Evolutionary conservation across 192 early-diverging fungal species (phyloP).

Genomic region (Funneliformis geosporum): DNA sequence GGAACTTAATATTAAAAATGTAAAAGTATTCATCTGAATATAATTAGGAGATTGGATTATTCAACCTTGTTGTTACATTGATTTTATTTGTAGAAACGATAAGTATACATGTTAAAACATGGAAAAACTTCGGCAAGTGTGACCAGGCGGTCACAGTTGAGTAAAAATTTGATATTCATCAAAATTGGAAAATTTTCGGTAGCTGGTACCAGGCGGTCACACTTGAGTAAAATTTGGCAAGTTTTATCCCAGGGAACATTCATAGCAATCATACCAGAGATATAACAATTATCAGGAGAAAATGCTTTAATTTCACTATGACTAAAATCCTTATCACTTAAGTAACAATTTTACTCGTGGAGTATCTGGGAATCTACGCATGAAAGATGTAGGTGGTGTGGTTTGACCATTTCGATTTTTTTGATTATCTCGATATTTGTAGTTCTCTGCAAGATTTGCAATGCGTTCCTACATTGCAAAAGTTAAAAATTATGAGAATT

Average conservation of each 20-base stretch:
- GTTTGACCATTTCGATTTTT: not conserved
- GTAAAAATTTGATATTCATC: no score
- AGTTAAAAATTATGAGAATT: conserved; percentile 13
- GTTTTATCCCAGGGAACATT: no score
- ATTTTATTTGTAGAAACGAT: no score
- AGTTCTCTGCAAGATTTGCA: conserved; percentile 32
- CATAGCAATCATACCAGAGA: no score
- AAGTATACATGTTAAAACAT: no score
- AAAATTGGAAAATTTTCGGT: no score
- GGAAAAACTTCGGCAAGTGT: no score
- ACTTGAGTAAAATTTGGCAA: no score
- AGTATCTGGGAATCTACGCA: conserved; percentile 24
- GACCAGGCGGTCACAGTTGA: no score
- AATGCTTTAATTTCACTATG: no score
- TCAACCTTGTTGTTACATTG: not conserved
- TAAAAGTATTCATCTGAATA: not conserved
- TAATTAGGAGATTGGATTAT: conserved; percentile 15
- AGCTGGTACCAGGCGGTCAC: no score
- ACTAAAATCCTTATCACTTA: not conserved
- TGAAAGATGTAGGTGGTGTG: conserved; percentile 28
- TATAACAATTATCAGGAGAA: no score
- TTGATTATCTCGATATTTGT: conserved; percentile 17
- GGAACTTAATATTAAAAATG: not conserved
- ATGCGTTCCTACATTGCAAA: conserved; percentile 31
- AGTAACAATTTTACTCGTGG: conserved; percentile 29